Percentiles rank a stretch among this genome's conserved stretches.
Evolutionary conservation across 257 asterid genomes (phyloP).

Genomic region (Salvia rosmarinus): DNA sequence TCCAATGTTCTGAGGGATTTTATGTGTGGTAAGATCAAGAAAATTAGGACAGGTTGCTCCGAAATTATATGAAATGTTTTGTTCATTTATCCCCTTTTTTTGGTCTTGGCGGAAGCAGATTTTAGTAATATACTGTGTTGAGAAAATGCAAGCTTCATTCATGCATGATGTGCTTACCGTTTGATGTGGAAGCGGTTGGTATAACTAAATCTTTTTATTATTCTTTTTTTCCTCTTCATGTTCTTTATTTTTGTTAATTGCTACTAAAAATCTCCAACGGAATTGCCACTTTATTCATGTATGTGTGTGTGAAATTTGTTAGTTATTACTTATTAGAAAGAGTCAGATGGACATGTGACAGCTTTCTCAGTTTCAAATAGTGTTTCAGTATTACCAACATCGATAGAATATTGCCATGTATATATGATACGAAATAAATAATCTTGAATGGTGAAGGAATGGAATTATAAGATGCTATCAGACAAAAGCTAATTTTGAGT

Average conservation of each 20-base stretch:
- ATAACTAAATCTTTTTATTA: neutral
- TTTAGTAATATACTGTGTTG: neutral
- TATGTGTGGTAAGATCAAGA: slow-evolving; percentile 60
- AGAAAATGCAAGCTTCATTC: neutral
- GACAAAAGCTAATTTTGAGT: too few relatives aligned
- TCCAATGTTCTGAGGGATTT: slow-evolving; percentile 48
- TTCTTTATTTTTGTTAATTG: neutral
- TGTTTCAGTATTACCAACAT: too few relatives aligned
- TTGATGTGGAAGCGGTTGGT: neutral
- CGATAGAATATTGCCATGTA: too few relatives aligned
- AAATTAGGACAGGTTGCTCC: slow-evolving; percentile 43
- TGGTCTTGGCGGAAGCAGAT: neutral
- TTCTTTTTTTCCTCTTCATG: neutral
- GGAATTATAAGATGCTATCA: too few relatives aligned
- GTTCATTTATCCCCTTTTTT: neutral
- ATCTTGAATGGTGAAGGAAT: too few relatives aligned
- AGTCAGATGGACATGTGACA: too few relatives aligned
- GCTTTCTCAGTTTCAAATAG: too few relatives aligned
- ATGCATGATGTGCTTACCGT: neutral
- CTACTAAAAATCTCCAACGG: neutral
- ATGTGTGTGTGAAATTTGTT: too few relatives aligned
- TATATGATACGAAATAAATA: too few relatives aligned
- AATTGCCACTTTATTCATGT: neutral
- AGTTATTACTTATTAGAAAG: too few relatives aligned
- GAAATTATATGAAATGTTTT: neutral